phyloP scores from a whole-genome alignment of 2,329 filamentous ascomycete species.

The Plectosphaerella cucumerina region DNA sequence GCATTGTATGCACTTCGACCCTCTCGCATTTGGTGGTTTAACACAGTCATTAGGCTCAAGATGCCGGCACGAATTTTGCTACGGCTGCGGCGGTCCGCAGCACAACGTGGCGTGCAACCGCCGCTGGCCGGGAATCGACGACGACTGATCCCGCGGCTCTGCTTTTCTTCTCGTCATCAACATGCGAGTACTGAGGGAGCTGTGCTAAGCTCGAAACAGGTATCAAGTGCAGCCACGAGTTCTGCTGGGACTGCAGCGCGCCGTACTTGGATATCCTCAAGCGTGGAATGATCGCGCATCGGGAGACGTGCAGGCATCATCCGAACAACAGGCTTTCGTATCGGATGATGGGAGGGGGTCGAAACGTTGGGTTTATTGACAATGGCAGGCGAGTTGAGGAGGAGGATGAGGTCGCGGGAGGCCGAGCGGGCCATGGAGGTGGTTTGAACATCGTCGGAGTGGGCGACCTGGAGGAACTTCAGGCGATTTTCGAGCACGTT shows the following conservation, averaged over 20 bases:
- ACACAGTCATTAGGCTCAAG: conserved; percentile 6
- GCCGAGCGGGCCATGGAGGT: too few relatives aligned
- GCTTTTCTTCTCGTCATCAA: too few relatives aligned
- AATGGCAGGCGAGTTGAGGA: not conserved
- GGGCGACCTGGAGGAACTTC: not conserved
- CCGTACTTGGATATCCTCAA: conserved; percentile 24
- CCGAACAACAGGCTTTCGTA: conserved; percentile 12
- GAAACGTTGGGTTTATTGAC: not conserved
- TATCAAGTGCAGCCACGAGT: conserved; percentile 21
- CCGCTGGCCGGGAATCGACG: too few relatives aligned
- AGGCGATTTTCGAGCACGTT: not conserved
- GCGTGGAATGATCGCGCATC: conserved; percentile 27
- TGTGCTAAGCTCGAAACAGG: conserved; percentile 20
- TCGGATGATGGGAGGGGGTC: not conserved
- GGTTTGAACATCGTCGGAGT: not conserved
- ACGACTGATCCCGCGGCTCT: too few relatives aligned
- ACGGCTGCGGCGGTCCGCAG: conserved; percentile 23
- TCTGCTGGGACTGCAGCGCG: conserved; percentile 32
- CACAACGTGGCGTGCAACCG: not conserved
- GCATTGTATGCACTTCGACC: not conserved
- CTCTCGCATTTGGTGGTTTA: not conserved
- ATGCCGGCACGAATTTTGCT: conserved; percentile 30
- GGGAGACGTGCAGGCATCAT: conserved; percentile 23
- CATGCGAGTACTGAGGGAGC: too few relatives aligned
- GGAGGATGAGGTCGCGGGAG: too few relatives aligned